Base-by-base conservation (phyloP, 331 rosid genomes). In the Pyrus hybrid region DNA sequence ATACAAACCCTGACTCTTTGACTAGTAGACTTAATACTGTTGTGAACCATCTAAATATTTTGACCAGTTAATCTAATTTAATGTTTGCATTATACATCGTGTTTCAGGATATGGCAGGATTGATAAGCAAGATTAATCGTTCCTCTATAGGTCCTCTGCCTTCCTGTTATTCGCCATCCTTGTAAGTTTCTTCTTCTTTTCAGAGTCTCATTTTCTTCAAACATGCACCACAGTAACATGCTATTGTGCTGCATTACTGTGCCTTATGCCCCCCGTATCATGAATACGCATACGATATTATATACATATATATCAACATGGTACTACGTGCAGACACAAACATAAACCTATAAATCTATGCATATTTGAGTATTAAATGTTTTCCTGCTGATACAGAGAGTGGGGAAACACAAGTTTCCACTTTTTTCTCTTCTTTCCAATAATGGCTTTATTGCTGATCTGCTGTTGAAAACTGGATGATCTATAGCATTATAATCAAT, bases 71-170 rank as follows among this genome's bases (percentile, higher is more conserved):
- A 41, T 41, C 11, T 3, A 22, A 76, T 81, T 78, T 85, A 76
- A 77, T 68, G 72, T 63, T 70, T 67, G 29, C 68, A 33, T 68
- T 35, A 35, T 57, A 68, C 79, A 76, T 64, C 72, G 22, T 63
- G 60, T 83, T 86, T 87, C 93, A 95, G 99, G 99, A 95, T 81
- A 95, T 95, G 99, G 99, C 97, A 9, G 99, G 99, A 70, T 83
- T 95, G 79, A 92, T 95, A 82, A 95, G 97, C 93, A 95, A 95
- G 93, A 87, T 95, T 53, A 95, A 95, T 67, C 99, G 99, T 78
- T 95, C 99, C 75, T 92, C 97, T 51, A 90, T 95, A 56, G 99
- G 97, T 47, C 97, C 99, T 70, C 79, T 95, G 85, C 99, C 99
- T 74, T 76, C 99, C 37, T 90, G 96, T 82, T 95, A 95, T 82